Evolutionary conservation across 1,284 basidiomycete species (phyloP).

Genomic region (Malassezia japonica): DNA sequence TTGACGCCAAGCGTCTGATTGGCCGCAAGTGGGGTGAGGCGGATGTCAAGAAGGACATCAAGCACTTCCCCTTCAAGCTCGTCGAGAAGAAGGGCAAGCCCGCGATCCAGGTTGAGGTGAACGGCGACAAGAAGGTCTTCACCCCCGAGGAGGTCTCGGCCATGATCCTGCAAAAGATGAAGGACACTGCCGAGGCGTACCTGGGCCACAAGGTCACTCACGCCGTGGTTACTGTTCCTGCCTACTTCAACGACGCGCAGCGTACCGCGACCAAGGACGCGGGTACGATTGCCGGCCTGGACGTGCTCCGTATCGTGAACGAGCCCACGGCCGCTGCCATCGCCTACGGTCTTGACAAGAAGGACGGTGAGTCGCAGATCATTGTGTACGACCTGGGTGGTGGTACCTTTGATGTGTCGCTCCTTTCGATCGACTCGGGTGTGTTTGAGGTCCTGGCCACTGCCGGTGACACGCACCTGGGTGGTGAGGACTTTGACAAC

Average conservation of each 20-base stretch:
- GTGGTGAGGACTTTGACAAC: constrained; percentile 99
- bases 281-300: constrained; percentile 88
- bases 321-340: constrained; percentile 91
- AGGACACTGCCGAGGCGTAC: constrained; percentile 97
- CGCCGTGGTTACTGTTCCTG: constrained; percentile 91
- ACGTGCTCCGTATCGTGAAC: constrained; percentile 95
- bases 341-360: constrained; percentile 96
- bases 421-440: constrained; percentile 90
- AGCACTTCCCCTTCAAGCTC: constrained; percentile 51
- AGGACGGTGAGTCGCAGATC: constrained; percentile 82
- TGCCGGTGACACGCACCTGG: constrained; percentile 95
- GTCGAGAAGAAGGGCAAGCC: constrained; percentile 48
- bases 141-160: constrained; percentile 77
- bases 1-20: constrained; percentile 95
- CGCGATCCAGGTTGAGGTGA: constrained; percentile 44
- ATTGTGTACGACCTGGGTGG: constrained; percentile 98
- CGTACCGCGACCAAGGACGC: constrained; percentile 98
- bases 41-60: constrained; percentile 51
- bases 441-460: constrained; percentile 96
- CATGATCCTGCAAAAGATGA: constrained; percentile 96
- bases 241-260: constrained; percentile 88
- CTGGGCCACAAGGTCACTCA: constrained; percentile 92
- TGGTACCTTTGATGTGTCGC: constrained; percentile 96
- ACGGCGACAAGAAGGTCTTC: constrained; percentile 43
- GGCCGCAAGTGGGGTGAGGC: constrained; percentile 54